Evolutionary conservation across 805 yeast species (phyloP).

Genomic region (Huiozyma sinensis): DNA sequence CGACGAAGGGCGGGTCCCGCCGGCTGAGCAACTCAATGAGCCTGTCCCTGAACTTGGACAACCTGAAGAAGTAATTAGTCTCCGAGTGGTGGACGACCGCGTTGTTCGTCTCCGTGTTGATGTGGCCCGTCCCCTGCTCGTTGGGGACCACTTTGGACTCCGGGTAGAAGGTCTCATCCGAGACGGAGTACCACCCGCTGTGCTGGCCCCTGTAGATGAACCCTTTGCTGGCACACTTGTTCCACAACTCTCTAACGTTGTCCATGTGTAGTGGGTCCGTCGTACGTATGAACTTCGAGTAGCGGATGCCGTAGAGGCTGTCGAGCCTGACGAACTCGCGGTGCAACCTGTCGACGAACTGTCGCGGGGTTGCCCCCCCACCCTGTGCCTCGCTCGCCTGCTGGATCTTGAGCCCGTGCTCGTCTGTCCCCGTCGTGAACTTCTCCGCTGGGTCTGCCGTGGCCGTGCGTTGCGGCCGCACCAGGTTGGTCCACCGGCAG

Average conservation of each 20-base stretch:
- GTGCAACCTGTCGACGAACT: slow-evolving; percentile 63
- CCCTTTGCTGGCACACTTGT: slow-evolving; percentile 43
- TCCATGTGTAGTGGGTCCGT: slow-evolving; percentile 70
- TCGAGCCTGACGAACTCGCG: slow-evolving; percentile 58
- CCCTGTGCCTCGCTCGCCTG: slow-evolving; percentile 54
- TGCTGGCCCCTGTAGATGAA: slow-evolving; percentile 75
- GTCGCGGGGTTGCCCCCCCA: slow-evolving; percentile 41
- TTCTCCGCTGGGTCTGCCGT: slow-evolving; percentile 22
- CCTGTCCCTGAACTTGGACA: slow-evolving; percentile 47
- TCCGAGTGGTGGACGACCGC: slow-evolving; percentile 71
- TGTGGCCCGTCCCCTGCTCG: slow-evolving; percentile 15
- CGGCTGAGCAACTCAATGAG: slow-evolving; percentile 37
- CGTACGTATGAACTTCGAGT: slow-evolving; percentile 78
- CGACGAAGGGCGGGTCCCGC: slow-evolving; percentile 38
- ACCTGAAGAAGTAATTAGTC: slow-evolving; percentile 74
- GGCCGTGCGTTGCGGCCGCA: slow-evolving; percentile 24
- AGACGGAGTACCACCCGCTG: slow-evolving; percentile 87
- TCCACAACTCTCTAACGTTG: slow-evolving; percentile 67
- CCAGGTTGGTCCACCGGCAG: slow-evolving; percentile 56
- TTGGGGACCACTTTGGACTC: slow-evolving; percentile 52
- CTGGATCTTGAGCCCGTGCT: slow-evolving; percentile 90
- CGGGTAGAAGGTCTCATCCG: slow-evolving; percentile 92
- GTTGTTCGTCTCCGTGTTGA: slow-evolving; percentile 56
- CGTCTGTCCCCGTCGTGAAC: slow-evolving; percentile 90
- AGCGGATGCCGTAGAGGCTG: slow-evolving; percentile 40